These are phyloP conservation scores for Tilletia setariae DNA, from an alignment of 1,284 basidiomycete genomes.

Conservation along the genomic window DNA sequence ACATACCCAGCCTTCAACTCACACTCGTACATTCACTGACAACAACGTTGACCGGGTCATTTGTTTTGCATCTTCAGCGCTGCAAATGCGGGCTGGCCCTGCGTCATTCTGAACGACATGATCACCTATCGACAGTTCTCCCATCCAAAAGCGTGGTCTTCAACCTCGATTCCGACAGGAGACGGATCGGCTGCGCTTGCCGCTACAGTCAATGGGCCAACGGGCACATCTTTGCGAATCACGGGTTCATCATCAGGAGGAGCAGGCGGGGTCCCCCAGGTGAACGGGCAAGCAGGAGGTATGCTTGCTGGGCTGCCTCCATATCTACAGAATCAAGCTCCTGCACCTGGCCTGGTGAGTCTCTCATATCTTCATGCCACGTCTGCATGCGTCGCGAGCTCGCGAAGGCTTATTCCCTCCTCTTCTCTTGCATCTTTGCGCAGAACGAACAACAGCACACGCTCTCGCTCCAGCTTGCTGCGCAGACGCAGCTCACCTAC, in stretches of 20 bases:
- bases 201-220: conserved; percentile 56
- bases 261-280: not conserved
- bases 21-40: conserved; percentile 2
- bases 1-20: conserved; percentile 7
- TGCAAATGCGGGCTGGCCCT: conserved; percentile 78
- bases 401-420: not conserved
- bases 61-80: conserved; percentile 62
- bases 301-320: conserved; percentile 23
- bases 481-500: conserved; percentile 52
- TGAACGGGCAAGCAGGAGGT: not conserved
- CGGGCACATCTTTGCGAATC: conserved; percentile 64
- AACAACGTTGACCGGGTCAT: too few species aligned
- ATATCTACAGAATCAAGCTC: conserved; percentile 29
- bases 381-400: not conserved
- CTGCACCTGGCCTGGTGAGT: conserved; percentile 21
- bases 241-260: conserved; percentile 57
- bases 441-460: conserved; percentile 49
- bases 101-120: conserved; percentile 83
- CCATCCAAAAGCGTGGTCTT: conserved; percentile 67
- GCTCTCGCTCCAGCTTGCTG: conserved; percentile 50
- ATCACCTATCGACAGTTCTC: conserved; percentile 79
- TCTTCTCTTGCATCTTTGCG: not conserved
- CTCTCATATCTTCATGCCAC: not conserved
- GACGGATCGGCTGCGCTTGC: conserved; percentile 9
- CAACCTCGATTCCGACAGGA: conserved; percentile 20